These are phyloP conservation scores for Arctostaphylos glauca DNA, from an alignment of 148 eudicot genomes.

Conservation along the genomic window DNA sequence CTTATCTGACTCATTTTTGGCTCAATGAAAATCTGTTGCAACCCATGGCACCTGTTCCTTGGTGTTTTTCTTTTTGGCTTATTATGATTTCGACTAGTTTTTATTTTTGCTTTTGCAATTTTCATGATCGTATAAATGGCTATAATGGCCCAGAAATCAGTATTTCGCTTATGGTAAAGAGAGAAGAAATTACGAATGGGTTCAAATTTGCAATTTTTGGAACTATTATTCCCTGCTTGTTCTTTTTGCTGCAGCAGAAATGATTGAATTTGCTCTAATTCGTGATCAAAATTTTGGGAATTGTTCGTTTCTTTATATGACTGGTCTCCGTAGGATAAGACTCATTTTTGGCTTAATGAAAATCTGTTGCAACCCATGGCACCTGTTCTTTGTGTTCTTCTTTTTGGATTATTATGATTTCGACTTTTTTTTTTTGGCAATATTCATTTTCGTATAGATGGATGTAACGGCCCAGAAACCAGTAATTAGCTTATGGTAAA, in stretches of 20 bases:
- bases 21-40: not conserved
- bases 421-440: no score
- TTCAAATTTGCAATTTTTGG: no score
- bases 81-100: not conserved
- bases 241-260: no score
- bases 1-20: not conserved
- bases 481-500: not conserved
- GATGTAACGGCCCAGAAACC: not conserved
- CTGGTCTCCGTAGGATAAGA: no score
- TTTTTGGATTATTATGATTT: not conserved
- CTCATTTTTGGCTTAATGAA: not conserved
- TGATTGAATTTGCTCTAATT: no score
- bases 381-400: not conserved
- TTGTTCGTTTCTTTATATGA: no score
- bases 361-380: not conserved
- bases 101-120: not conserved
- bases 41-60: not conserved
- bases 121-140: not conserved
- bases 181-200: no score
- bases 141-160: not conserved
- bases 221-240: no score
- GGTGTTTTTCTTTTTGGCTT: not conserved
- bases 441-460: not conserved
- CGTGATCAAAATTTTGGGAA: no score
- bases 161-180: not conserved